A percentile compares a stretch with the other conserved stretches of the same genome.
Evolutionary conservation across 768 basidiomycete species (phyloP).

Genomic region (Paxillus involutus): DNA sequence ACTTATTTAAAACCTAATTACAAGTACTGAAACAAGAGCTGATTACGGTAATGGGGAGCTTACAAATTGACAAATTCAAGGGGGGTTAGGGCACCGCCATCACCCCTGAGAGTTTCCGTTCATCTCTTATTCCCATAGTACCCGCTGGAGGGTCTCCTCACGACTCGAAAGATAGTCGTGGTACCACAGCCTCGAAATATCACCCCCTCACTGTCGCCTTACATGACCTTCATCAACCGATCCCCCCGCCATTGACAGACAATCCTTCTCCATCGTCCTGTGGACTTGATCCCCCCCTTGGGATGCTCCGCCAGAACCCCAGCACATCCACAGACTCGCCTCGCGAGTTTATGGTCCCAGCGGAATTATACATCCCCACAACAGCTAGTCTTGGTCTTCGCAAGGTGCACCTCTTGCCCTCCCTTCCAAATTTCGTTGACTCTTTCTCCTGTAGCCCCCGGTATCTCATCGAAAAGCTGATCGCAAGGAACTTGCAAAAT

Average conservation of each 20-base stretch:
- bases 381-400: slow-evolving; percentile 49
- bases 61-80: too few species aligned
- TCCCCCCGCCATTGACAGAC: not conserved
- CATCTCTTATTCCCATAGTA: not conserved
- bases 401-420: slow-evolving; percentile 45
- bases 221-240: not conserved
- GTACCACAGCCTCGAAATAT: not conserved
- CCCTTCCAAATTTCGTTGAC: slow-evolving; percentile 8
- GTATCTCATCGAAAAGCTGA: slow-evolving; percentile 54
- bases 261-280: not conserved
- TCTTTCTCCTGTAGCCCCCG: slow-evolving; percentile 36
- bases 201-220: not conserved
- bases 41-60: too few species aligned
- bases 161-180: not conserved
- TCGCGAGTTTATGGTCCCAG: slow-evolving; percentile 59
- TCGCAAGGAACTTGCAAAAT: slow-evolving; percentile 42
- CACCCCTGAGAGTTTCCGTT: not conserved
- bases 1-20: too few species aligned
- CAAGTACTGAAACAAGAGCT: too few species aligned
- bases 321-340: slow-evolving; percentile 11
- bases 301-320: slow-evolving; percentile 1
- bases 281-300: not conserved
- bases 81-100: not conserved
- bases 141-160: not conserved
- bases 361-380: slow-evolving; percentile 61